Evolutionary conservation across 2,329 filamentous ascomycete genomes (phyloP).

Genomic region (Pyrenochaeta sp.): DNA sequence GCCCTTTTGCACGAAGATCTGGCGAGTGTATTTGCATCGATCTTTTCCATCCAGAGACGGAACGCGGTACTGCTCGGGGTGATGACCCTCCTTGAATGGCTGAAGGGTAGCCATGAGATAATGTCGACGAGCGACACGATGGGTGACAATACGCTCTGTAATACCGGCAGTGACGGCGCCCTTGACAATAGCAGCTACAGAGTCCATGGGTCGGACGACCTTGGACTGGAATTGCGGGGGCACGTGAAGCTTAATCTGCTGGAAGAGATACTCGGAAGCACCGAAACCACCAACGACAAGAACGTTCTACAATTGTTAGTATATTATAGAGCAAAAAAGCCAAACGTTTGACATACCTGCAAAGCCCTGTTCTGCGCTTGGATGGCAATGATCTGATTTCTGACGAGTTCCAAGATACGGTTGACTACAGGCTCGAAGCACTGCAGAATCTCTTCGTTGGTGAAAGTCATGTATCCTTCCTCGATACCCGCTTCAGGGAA

Average conservation of each 20-base stretch:
- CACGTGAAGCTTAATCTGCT: conserved; percentile 98
- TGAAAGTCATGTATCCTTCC: conserved; percentile 99
- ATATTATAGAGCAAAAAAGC: not conserved
- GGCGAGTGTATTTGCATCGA: conserved; percentile 96
- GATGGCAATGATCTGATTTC: conserved; percentile 98
- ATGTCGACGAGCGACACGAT: conserved; percentile 94
- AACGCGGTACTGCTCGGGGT: conserved; percentile 97
- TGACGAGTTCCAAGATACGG: conserved; percentile 91
- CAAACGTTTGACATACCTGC: conserved; percentile 63
- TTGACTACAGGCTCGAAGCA: conserved; percentile 99
- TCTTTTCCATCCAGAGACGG: conserved; percentile 97
- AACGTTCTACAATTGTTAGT: conserved; percentile 70
- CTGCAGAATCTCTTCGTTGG: conserved; percentile 97
- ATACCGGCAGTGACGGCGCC: conserved; percentile 97
- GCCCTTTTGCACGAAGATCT: conserved; percentile 98
- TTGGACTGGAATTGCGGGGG: conserved; percentile 98
- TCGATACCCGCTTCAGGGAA: conserved; percentile 98
- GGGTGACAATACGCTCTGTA: conserved; percentile 94
- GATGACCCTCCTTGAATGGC: conserved; percentile 98
- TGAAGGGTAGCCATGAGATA: conserved; percentile 99
- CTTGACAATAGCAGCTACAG: conserved; percentile 97
- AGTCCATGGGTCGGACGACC: conserved; percentile 98
- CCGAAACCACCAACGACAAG: conserved; percentile 97
- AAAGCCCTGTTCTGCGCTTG: conserved; percentile 94
- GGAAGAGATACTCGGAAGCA: conserved; percentile 98